Evolutionary conservation across 2,329 filamentous ascomycete species (phyloP).

Genomic region (Microcera coccophila): DNA sequence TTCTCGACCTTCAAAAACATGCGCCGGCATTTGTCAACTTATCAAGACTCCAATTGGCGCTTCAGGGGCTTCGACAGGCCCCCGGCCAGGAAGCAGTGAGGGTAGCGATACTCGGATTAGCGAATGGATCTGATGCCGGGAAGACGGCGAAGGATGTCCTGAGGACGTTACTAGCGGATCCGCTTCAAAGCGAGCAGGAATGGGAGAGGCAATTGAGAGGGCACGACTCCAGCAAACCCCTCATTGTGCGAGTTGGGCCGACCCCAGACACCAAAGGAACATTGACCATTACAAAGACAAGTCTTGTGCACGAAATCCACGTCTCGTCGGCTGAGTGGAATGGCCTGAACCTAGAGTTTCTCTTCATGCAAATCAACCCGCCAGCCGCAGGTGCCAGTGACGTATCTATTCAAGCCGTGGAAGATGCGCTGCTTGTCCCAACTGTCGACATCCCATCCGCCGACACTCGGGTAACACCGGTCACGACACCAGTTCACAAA

Average conservation of each 20-base stretch:
- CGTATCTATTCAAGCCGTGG: constrained; percentile 40
- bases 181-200: constrained; percentile 55
- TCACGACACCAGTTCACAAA: constrained; percentile 81
- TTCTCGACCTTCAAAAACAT: constrained; percentile 58
- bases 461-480: constrained; percentile 59
- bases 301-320: constrained; percentile 54
- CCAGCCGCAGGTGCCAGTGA: constrained; percentile 32
- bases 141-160: constrained; percentile 61
- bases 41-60: constrained; percentile 67
- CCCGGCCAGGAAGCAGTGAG: constrained; percentile 56
- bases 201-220: constrained; percentile 64
- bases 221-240: constrained; percentile 50
- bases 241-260: constrained; percentile 57
- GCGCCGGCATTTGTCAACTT: constrained; percentile 62
- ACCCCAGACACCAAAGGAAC: constrained; percentile 26
- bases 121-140: constrained; percentile 35
- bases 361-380: constrained; percentile 51
- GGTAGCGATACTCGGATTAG: constrained; percentile 54
- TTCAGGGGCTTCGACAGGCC: constrained; percentile 58
- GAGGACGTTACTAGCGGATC: constrained; percentile 66
- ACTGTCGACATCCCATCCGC: constrained; percentile 66
- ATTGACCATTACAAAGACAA: constrained; percentile 28
- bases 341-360: constrained; percentile 60
- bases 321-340: constrained; percentile 61
- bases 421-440: constrained; percentile 71